Evolutionary conservation across 2,329 filamentous ascomycete species (phyloP).

Genomic region (Endothia cerciana): DNA sequence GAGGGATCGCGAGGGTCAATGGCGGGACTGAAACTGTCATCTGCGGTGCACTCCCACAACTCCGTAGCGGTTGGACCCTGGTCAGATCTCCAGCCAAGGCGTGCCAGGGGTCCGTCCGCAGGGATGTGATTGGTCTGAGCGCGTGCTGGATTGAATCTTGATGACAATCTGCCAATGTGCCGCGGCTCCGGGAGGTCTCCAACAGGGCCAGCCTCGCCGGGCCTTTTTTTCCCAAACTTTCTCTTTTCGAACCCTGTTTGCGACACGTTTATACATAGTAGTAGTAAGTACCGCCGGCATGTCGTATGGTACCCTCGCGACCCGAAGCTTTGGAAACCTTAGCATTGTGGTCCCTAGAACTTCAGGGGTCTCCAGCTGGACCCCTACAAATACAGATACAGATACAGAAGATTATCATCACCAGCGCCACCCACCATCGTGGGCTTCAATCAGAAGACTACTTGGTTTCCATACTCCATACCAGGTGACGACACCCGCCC

Average conservation of each 20-base stretch:
- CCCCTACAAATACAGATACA: not conserved
- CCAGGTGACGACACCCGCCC: not conserved
- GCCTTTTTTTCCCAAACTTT: not conserved
- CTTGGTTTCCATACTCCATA: too few species aligned
- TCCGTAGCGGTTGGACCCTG: conserved; percentile 6
- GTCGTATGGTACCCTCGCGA: not conserved
- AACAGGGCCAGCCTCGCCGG: not conserved
- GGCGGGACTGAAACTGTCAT: conserved; percentile 24
- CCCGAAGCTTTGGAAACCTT: conserved; percentile 16
- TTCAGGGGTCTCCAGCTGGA: not conserved
- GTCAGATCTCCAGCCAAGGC: conserved; percentile 5
- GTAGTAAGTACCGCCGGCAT: not conserved
- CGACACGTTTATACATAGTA: conserved; percentile 16
- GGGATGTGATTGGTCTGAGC: conserved; percentile 15
- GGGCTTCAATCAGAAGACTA: not conserved
- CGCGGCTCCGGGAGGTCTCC: not conserved
- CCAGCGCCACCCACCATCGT: not conserved
- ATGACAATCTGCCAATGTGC: not conserved
- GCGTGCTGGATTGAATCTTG: not conserved
- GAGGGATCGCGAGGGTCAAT: conserved; percentile 17
- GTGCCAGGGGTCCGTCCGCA: too few species aligned
- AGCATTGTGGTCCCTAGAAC: not conserved
- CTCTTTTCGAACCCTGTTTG: conserved; percentile 11
- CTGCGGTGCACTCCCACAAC: conserved; percentile 10
- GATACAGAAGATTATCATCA: not conserved